A percentile compares a stretch with the other conserved stretches of the same genome.
These are phyloP conservation scores for Penicillium expansum DNA, from an alignment of 2,329 filamentous ascomycete species.

Conservation along the genomic window DNA sequence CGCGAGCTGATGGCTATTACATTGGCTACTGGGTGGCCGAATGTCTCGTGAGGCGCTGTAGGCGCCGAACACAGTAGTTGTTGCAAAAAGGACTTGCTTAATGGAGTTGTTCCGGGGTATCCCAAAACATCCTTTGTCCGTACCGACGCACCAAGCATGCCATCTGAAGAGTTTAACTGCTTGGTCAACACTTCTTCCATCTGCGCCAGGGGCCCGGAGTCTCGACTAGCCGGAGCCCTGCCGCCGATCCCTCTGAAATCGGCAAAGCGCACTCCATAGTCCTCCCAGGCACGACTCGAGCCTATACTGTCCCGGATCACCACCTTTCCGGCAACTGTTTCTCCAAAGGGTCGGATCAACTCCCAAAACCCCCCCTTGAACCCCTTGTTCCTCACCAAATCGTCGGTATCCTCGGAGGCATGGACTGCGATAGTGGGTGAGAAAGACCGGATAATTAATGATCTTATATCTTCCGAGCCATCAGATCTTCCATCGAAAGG, in stretches of 20 bases:
- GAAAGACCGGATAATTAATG: conserved; percentile 76
- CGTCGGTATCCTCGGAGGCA: conserved; percentile 81
- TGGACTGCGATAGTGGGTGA: conserved; percentile 86
- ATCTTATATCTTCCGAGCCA: conserved; percentile 55
- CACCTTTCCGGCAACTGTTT: conserved; percentile 81
- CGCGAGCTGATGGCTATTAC: conserved; percentile 93
- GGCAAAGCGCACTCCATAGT: conserved; percentile 85
- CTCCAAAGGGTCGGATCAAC: conserved; percentile 85
- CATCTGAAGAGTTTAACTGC: conserved; percentile 74
- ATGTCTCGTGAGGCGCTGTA: conserved; percentile 82
- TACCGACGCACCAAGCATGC: conserved; percentile 36
- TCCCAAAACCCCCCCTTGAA: conserved; percentile 79
- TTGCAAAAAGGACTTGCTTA: conserved; percentile 81
- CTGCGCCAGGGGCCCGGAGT: conserved; percentile 49
- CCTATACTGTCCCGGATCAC: conserved; percentile 88
- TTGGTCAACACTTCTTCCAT: conserved; percentile 78
- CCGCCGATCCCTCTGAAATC: conserved; percentile 54
- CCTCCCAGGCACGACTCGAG: conserved; percentile 76
- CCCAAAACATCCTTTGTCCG: conserved; percentile 31
- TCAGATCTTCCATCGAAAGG: conserved; percentile 54
- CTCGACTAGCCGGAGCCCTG: conserved; percentile 35
- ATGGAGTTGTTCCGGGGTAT: conserved; percentile 61
- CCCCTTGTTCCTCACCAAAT: conserved; percentile 77
- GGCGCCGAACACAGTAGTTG: conserved; percentile 77
- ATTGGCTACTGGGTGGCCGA: conserved; percentile 89